Percentiles rank a stretch among this genome's conserved stretches.
Evolutionary conservation across 257 asterid genomes (phyloP).

Genomic region (Gentiana straminea): DNA sequence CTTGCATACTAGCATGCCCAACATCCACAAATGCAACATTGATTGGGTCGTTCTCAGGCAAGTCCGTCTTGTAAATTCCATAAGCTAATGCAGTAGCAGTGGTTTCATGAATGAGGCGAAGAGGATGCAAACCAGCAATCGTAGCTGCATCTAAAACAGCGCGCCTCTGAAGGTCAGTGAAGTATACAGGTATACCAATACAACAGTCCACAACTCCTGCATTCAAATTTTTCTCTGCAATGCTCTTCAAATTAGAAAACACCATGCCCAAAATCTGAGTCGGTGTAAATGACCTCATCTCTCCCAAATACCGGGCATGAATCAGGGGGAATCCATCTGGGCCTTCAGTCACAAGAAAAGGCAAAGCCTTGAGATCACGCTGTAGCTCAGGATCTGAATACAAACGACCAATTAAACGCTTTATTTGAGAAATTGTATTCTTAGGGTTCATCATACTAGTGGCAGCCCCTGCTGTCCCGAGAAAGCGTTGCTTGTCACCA

Average conservation of each 20-base stretch:
- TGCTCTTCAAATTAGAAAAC: conserved; percentile 64
- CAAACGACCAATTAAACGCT: conserved; percentile 73
- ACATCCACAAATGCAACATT: conserved; percentile 80
- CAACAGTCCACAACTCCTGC: conserved; percentile 93
- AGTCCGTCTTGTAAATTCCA: conserved; percentile 89
- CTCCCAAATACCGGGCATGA: conserved; percentile 76
- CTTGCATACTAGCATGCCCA: conserved; percentile 92
- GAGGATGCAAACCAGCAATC: conserved; percentile 88
- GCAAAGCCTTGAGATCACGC: conserved; percentile 60
- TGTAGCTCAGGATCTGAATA: conserved; percentile 92
- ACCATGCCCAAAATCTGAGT: conserved; percentile 91
- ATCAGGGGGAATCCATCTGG: conserved; percentile 86
- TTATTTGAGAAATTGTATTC: conserved; percentile 78
- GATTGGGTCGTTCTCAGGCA: conserved; percentile 75
- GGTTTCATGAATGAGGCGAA: conserved; percentile 89
- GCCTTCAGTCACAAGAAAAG: conserved; percentile 70
- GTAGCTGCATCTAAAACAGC: conserved; percentile 93
- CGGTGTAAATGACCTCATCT: conserved; percentile 65
- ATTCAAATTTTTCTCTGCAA: conserved; percentile 79
- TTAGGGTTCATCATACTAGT: conserved; percentile 94
- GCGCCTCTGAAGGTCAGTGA: conserved; percentile 93
- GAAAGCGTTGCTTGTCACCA: conserved; percentile 92
- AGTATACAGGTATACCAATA: conserved; percentile 84
- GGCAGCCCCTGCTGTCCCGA: conserved; percentile 97
- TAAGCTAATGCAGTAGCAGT: conserved; percentile 97